Conservation (phyloP, 2,329 filamentous ascomycete genomes). For the Diplodia scrobiculata region DNA sequence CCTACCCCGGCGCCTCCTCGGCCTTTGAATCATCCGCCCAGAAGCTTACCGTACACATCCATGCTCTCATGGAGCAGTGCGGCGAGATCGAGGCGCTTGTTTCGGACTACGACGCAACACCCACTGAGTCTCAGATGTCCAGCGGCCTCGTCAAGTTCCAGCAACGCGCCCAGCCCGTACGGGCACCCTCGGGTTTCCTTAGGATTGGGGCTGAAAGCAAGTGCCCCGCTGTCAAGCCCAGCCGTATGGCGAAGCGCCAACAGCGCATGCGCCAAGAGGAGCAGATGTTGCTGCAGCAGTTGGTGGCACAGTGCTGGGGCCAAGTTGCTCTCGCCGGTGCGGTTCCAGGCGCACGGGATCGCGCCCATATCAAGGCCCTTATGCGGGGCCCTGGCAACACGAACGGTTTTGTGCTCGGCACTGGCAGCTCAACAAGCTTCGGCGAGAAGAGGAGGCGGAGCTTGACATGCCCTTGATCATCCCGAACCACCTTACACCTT, state of each 20-base stretch:
- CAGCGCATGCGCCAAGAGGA: slow-evolving; percentile 49
- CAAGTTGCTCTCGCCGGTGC: slow-evolving; percentile 32
- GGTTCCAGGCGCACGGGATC: slow-evolving; percentile 12
- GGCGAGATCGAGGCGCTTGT: slow-evolving; percentile 48
- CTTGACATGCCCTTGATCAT: slow-evolving; percentile 27
- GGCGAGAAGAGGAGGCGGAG: slow-evolving; percentile 27
- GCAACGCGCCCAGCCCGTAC: slow-evolving; percentile 20
- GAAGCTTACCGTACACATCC: slow-evolving; percentile 49
- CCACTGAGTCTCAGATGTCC: slow-evolving; percentile 31
- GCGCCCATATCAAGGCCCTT: slow-evolving; percentile 18
- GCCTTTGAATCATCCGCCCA: slow-evolving; percentile 49
- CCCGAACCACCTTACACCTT: neutral
- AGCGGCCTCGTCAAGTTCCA: neutral
- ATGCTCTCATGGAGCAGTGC: slow-evolving; percentile 51
- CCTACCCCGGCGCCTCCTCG: slow-evolving; percentile 45
- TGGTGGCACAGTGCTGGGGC: slow-evolving; percentile 50
- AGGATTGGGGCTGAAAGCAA: slow-evolving; percentile 16
- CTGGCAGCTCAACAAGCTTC: neutral
- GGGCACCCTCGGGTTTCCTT: slow-evolving; percentile 10
- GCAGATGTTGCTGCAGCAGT: slow-evolving; percentile 46
- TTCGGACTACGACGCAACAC: slow-evolving; percentile 34
- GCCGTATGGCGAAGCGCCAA: slow-evolving; percentile 52
- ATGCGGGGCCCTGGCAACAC: neutral
- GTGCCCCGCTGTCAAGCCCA: slow-evolving; percentile 39
- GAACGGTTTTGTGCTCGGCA: neutral